Base-by-base conservation (phyloP, 1,139 yeast species). In the Candida sp. region DNA sequence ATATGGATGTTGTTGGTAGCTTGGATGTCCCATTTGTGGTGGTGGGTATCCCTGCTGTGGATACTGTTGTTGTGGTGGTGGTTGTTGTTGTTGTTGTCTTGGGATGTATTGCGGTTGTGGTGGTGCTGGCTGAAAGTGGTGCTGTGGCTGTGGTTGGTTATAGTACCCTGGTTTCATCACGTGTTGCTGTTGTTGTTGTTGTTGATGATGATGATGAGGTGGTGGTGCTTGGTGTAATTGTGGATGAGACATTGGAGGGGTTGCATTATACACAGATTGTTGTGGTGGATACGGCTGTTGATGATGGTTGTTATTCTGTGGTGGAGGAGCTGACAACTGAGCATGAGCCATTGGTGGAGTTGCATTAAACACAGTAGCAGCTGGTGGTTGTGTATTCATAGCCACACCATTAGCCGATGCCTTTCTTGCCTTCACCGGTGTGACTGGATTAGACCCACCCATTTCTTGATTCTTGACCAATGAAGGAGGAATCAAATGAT, bases 401-500 rank as follows among this genome's bases (percentile, higher is more conserved):
- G 17, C 17, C 8, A 11, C 5, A 9, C 33, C 46, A 3, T 46
- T 30, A 25, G 23, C 23, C 28, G 44, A 31, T 28, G 30, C 39
- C 33, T 44, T 28, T 12, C 41, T 11, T 12, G 23, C 23, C 7
- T 33, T 44, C 23, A 43, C 28, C 4, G 44, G 39, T 9, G 46
- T 38, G n/a, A 23, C 25, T 26, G 30, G 28, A 33, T 6, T 28
- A 17, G 17, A 17, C 17, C 17, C 17, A 17, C 3, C 7, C 40
- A 25, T 5, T 23, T 22, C 9, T 17, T 11, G 7, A 7, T 22
- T 33, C 17, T 2, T 26, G 8, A 11, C 38, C 41, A 38, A 58
- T 4, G 57, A 59, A 26, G 61, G 58, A 2, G 63, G 62, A 6
- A 26, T 26, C 12, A 38, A 25, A 25, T 38, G 42, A 38, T 38